Percentiles rank a stretch among this genome's conserved stretches.
Evolutionary conservation across 2,329 filamentous ascomycete genomes (phyloP).

Genomic region (Alternaria arbusti): DNA sequence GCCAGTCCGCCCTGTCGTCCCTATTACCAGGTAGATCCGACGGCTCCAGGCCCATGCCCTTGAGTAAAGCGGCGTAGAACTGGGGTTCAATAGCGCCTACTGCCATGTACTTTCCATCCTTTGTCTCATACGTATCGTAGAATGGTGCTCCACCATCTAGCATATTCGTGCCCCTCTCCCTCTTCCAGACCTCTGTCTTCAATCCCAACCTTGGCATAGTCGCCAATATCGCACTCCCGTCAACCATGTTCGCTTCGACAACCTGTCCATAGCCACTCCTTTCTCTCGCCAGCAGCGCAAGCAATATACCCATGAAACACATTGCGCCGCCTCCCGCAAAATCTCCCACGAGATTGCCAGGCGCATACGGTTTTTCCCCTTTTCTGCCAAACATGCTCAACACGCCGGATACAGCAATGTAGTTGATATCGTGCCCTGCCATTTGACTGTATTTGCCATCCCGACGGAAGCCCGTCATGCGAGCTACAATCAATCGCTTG

Average conservation of each 20-base stretch:
- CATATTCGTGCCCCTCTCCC: constrained; percentile 73
- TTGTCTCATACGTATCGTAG: constrained; percentile 88
- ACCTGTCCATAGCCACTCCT: constrained; percentile 77
- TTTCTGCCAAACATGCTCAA: constrained; percentile 76
- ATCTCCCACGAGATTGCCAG: constrained; percentile 84
- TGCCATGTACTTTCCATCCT: constrained; percentile 79
- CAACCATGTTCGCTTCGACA: constrained; percentile 96
- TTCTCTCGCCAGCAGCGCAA: constrained; percentile 74
- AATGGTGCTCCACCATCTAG: constrained; percentile 86
- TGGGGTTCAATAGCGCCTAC: constrained; percentile 88
- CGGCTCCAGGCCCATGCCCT: constrained; percentile 66
- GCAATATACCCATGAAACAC: constrained; percentile 80
- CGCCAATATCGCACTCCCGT: constrained; percentile 80
- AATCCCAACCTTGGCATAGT: constrained; percentile 75
- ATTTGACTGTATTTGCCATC: constrained; percentile 85
- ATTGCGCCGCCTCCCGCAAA: constrained; percentile 88
- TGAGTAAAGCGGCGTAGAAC: constrained; percentile 75
- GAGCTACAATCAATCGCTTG: constrained; percentile 77
- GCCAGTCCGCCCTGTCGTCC: constrained; percentile 70
- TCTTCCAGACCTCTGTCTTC: constrained; percentile 68
- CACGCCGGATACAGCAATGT: constrained; percentile 85
- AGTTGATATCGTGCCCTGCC: constrained; percentile 97
- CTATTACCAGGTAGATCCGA: constrained; percentile 57
- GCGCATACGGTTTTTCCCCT: constrained; percentile 75
- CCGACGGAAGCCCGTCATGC: constrained; percentile 88